Evolutionary conservation across 2,329 filamentous ascomycete species (phyloP).

Genomic region (Ophiostoma piceae): DNA sequence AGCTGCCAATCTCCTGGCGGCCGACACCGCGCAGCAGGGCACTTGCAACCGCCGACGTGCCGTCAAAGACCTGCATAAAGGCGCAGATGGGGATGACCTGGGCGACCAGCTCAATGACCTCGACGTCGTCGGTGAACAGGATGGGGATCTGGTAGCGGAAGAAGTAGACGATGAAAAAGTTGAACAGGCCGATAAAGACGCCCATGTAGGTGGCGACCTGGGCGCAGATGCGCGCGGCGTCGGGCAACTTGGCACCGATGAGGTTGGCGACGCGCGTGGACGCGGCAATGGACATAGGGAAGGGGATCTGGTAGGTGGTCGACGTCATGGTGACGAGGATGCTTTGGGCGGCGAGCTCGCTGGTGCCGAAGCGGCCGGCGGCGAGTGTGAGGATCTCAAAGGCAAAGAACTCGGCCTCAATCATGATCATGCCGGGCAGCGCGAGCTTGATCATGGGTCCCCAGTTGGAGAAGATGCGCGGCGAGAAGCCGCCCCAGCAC

Average conservation of each 20-base stretch:
- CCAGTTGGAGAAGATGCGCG: constrained; percentile 67
- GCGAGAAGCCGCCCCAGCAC: constrained; percentile 78
- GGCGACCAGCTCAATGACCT: constrained; percentile 64
- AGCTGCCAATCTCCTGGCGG: constrained; percentile 82
- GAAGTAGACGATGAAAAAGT: constrained; percentile 62
- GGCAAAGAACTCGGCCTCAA: constrained; percentile 86
- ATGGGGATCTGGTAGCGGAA: constrained; percentile 69
- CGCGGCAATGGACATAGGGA: constrained; percentile 81
- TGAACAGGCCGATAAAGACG: constrained; percentile 69
- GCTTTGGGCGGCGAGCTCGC: constrained; percentile 80
- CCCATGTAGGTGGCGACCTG: constrained; percentile 66
- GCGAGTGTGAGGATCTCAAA: constrained; percentile 89
- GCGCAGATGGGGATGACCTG: constrained; percentile 73
- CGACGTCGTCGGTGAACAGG: constrained; percentile 69
- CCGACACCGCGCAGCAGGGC: constrained; percentile 83
- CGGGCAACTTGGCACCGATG: constrained; percentile 78
- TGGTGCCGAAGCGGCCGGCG: constrained; percentile 71
- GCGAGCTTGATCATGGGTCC: constrained; percentile 80
- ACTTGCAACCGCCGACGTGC: constrained; percentile 71
- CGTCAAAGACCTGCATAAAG: constrained; percentile 85
- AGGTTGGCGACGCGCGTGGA: constrained; percentile 88
- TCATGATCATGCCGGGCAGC: constrained; percentile 85
- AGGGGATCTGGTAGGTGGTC: constrained; percentile 85
- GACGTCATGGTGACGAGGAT: constrained; percentile 72
- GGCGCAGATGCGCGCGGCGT: constrained; percentile 74